phyloP scores from a whole-genome alignment of 2,329 filamentous ascomycete genomes.

The Berkeleyomyces rouxiae region DNA sequence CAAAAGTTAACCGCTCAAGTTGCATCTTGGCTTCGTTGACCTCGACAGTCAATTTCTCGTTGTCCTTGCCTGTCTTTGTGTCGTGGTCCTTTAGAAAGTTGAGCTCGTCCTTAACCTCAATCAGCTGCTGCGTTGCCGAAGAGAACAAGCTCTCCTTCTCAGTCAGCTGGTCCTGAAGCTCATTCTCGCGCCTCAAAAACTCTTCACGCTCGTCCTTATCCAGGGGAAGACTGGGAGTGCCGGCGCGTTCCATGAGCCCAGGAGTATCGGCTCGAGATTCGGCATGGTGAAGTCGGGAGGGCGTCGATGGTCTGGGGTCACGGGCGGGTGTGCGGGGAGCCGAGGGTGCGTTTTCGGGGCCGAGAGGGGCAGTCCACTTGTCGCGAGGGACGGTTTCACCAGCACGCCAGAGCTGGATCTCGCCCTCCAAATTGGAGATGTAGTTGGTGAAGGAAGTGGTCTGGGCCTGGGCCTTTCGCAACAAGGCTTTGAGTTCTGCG shows the following conservation, averaged over 20 bases:
- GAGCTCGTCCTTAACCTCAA: conserved; percentile 75
- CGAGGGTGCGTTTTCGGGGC: conserved; percentile 15
- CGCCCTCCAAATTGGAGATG: conserved; percentile 64
- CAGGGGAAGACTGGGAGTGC: conserved; percentile 71
- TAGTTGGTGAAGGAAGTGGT: conserved; percentile 80
- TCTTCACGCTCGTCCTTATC: conserved; percentile 97
- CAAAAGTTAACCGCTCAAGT: conserved; percentile 84
- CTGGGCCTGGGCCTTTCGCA: conserved; percentile 84
- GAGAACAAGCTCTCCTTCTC: conserved; percentile 77
- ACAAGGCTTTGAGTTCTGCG: conserved; percentile 77
- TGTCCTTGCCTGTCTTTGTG: conserved; percentile 68
- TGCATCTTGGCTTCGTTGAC: conserved; percentile 94
- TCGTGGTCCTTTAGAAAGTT: conserved; percentile 73
- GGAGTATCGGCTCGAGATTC: conserved; percentile 49
- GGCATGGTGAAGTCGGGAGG: conserved; percentile 23
- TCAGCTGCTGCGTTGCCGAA: conserved; percentile 61
- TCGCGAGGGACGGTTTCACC: conserved; percentile 83
- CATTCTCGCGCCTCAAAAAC: conserved; percentile 86
- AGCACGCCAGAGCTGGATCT: conserved; percentile 72
- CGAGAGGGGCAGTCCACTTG: conserved; percentile 54
- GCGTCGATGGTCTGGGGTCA: conserved; percentile 33
- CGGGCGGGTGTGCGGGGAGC: conserved; percentile 25
- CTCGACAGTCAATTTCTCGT: conserved; percentile 70
- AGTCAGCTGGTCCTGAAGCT: conserved; percentile 88
- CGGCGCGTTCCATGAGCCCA: conserved; percentile 59